These are phyloP conservation scores for Nepenthes mirabilis DNA, from an alignment of 148 eudicot genomes.

Conservation along the genomic window DNA sequence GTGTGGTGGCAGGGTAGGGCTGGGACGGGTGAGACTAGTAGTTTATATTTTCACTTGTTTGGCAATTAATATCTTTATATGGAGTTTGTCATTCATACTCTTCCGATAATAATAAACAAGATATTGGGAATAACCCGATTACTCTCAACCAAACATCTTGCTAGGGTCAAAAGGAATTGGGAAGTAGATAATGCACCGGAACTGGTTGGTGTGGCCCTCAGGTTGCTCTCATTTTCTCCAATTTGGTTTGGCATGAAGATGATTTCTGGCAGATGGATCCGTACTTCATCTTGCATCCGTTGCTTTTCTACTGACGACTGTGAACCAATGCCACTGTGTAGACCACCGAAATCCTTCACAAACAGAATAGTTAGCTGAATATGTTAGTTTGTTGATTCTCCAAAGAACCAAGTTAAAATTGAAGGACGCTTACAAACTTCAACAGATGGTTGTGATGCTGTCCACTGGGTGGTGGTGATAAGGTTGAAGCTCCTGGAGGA, in stretches of 20 bases:
- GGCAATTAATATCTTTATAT: too few relatives aligned
- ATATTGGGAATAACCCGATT: too few relatives aligned
- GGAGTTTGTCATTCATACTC: too few relatives aligned
- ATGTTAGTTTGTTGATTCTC: slow-evolving; percentile 1
- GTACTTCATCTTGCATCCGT: slow-evolving; percentile 19
- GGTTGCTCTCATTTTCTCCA: slow-evolving; percentile 12
- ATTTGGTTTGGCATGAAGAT: slow-evolving; percentile 13
- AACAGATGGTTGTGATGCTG: slow-evolving; percentile 27
- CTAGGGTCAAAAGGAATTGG: neutral
- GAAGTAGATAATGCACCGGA: slow-evolving; percentile 21
- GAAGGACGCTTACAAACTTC: slow-evolving; percentile 29
- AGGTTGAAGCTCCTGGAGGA: slow-evolving; percentile 53
- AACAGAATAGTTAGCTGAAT: slow-evolving; percentile 1
- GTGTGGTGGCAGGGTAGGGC: too few relatives aligned
- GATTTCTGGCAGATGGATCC: slow-evolving; percentile 19
- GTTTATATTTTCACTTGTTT: too few relatives aligned
- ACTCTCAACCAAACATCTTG: neutral
- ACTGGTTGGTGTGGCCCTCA: slow-evolving; percentile 36
- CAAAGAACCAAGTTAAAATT: neutral
- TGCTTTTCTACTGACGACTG: slow-evolving; percentile 34
- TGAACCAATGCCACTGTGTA: slow-evolving; percentile 28
- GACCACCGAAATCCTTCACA: slow-evolving; percentile 43
- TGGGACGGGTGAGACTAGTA: too few relatives aligned
- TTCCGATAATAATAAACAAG: too few relatives aligned
- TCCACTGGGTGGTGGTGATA: slow-evolving; percentile 35